A percentile compares a stretch with the other conserved stretches of the same genome.
Conservation (phyloP, 75 land plant species). For the Pinus albicaulis region DNA sequence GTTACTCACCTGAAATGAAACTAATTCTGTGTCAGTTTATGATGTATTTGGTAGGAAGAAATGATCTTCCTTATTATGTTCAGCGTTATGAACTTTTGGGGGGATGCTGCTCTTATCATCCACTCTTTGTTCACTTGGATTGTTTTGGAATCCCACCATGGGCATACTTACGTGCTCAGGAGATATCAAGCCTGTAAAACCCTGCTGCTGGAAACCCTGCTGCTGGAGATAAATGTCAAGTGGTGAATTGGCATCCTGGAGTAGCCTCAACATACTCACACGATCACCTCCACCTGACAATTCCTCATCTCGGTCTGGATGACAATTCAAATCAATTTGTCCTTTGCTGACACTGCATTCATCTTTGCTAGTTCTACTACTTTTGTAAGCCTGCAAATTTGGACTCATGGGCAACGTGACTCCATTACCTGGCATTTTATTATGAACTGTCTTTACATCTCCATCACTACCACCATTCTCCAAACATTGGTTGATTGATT, state of each 20-base stretch:
- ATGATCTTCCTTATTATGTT: not conserved
- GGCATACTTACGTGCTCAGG: slow-evolving; percentile 3
- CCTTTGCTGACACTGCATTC: slow-evolving; percentile 11
- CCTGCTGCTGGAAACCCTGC: slow-evolving; percentile 48
- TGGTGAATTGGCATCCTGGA: slow-evolving; percentile 46
- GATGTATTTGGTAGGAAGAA: not conserved
- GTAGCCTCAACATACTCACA: slow-evolving; percentile 51
- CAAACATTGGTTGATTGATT: not conserved
- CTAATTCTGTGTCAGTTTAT: not conserved
- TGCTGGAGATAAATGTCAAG: slow-evolving; percentile 45
- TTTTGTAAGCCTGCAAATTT: not conserved
- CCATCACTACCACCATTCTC: not conserved
- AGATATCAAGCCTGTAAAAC: slow-evolving; percentile 19
- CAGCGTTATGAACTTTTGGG: not conserved
- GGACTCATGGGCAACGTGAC: not conserved
- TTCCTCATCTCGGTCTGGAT: slow-evolving; percentile 67
- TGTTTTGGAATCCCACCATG: slow-evolving; percentile 2
- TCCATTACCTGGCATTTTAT: not conserved
- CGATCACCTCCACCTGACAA: slow-evolving; percentile 7
- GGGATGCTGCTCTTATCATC: not conserved
- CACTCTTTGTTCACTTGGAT: slow-evolving; percentile 8
- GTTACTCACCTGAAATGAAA: slow-evolving; percentile 1
- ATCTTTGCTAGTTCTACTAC: not conserved
- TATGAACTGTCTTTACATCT: not conserved
- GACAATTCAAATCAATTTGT: slow-evolving; percentile 66